Evolutionary conservation across 805 yeast species (phyloP), one percentile per base, ranked within the genome.

Genomic region (Wickerhamomyces silvicola): DNA sequence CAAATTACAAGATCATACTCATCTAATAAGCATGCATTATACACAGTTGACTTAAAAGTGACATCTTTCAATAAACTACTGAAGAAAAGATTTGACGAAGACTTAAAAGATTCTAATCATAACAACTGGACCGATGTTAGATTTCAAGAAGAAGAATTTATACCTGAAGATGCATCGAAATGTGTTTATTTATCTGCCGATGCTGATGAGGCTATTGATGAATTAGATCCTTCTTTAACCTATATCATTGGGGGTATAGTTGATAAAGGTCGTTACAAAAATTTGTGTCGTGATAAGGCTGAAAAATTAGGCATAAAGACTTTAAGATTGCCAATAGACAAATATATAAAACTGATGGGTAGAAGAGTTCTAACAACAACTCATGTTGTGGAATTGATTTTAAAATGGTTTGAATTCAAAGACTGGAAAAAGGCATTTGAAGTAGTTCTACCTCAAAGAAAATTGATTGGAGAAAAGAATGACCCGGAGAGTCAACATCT

Each of bases 191-290:
- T 90, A 22, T 79, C 94, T 1, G 94, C 97, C 0, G 98, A 90
- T 48, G 80, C 96, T 0, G 82, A 78, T 7, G 81, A 80, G 7
- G 73, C 66, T 15, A 48, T 92, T 22, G 74, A 70, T 9, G 72
- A 64, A 17, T 62, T 90, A 33, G 76, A 79, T 39, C 73, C 76
- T 5, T 83, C 80, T 3, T 64, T 68, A 52, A 83, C 94, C 0
- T 90, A 90, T 46, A 75, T 90, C 26, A 77, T 90, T 30, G 98
- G 98, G 8, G 98, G 97, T 1, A 90, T 90, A 35, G 97, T 90
- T 3, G 98, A 90, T 56, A 90, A 90, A 56, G 94, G 94, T 38
- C 72, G 97, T 46, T 80, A 87, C 60, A 84, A 85, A 57, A 66
- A 68, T 41, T 57, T 90, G 21, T 90, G 98, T 55, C 67, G 74